These are phyloP conservation scores for Tetradesmus lagerheimii DNA, from an alignment of 139 green algal species.

Conservation along the genomic window DNA sequence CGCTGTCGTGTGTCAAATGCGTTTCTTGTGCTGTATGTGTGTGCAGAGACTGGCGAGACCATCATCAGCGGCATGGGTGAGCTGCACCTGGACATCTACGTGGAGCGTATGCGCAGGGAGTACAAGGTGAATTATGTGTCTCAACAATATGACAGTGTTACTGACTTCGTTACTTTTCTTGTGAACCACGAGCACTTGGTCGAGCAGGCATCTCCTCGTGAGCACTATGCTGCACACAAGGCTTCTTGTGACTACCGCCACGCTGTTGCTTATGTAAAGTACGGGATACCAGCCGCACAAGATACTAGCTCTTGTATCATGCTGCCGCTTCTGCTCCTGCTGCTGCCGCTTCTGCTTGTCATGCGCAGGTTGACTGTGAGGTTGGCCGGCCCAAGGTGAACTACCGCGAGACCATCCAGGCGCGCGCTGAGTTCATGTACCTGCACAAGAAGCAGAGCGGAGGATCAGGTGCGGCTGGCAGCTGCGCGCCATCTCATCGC, in stretches of 20 bases:
- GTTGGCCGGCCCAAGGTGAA: constrained; percentile 90
- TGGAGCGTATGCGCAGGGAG: constrained; percentile 98
- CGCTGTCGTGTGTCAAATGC: not conserved
- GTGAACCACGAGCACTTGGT: no score
- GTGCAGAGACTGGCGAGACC: constrained; percentile 85
- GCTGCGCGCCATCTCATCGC: no score
- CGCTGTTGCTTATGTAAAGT: no score
- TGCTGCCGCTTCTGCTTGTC: not conserved
- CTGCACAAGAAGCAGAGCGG: constrained; percentile 99
- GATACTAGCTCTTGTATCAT: no score
- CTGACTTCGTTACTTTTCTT: no score
- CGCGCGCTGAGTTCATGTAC: constrained; percentile 94
- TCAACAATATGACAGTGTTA: no score
- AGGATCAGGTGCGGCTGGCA: constrained; percentile 48
- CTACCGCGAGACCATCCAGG: constrained; percentile 95
- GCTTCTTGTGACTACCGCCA: no score
- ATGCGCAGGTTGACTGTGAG: constrained; percentile 38
- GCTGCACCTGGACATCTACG: constrained; percentile 98
- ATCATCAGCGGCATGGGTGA: constrained; percentile 98
- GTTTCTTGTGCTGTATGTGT: not conserved
- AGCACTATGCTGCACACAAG: no score
- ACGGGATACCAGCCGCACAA: no score
- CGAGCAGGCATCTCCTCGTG: no score
- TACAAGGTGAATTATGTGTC: constrained; percentile 98
- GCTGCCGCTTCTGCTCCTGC: not conserved